phyloP scores from a whole-genome alignment of 345 rosid species.

The Populus tremula region DNA sequence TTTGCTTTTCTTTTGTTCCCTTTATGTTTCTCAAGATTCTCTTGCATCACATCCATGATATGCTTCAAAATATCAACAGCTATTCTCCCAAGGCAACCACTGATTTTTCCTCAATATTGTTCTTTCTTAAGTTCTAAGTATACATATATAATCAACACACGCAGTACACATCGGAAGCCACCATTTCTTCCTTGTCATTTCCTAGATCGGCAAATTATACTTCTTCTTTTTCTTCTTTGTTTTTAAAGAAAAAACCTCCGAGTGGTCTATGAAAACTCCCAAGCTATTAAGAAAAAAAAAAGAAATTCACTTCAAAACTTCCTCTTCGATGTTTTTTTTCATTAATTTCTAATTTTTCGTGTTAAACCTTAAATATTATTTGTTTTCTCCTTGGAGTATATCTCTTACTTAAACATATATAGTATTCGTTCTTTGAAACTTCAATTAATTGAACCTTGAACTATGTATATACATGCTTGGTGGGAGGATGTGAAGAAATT shows the following conservation, averaged over 20 bases:
- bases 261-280: not conserved
- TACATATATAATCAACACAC: not conserved
- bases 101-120: not conserved
- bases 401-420: too few species aligned
- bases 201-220: not conserved
- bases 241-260: too few species aligned
- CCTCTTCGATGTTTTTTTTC: not conserved
- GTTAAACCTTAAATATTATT: not conserved
- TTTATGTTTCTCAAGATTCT: slow-evolving; percentile 10
- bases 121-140: not conserved
- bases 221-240: too few species aligned
- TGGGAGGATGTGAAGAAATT: too few species aligned
- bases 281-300: not conserved
- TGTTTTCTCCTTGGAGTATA: not conserved
- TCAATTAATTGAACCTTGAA: not conserved
- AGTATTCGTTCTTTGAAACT: not conserved
- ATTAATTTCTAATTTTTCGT: not conserved
- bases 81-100: not conserved
- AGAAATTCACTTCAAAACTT: not conserved
- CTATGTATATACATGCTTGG: too few species aligned
- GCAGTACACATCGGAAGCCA: not conserved
- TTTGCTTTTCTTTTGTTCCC: not conserved
- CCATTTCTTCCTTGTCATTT: too few species aligned
- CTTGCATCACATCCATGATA: not conserved
- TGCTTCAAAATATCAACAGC: not conserved